These are phyloP conservation scores for Metschnikowia reukaufii DNA, from an alignment of 805 yeast genomes.

Conservation along the genomic window DNA sequence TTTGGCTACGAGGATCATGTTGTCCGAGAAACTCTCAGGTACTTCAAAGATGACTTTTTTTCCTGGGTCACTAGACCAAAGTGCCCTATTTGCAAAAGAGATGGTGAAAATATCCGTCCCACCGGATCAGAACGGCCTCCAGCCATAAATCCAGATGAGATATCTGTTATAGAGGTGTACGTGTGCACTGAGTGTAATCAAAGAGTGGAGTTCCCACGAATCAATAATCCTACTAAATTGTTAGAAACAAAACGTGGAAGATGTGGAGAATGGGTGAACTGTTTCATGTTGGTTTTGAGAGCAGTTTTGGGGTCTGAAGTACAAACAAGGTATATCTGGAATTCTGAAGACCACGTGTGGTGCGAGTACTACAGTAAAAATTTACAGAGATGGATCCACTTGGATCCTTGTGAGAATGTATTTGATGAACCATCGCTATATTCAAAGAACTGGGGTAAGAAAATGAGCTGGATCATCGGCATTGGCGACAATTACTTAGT, in stretches of 20 bases:
- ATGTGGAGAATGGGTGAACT: slow-evolving; percentile 95
- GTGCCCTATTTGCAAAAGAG: slow-evolving; percentile 53
- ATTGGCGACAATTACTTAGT: slow-evolving; percentile 57
- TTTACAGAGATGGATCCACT: slow-evolving; percentile 76
- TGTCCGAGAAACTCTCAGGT: slow-evolving; percentile 33
- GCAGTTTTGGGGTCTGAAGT: slow-evolving; percentile 52
- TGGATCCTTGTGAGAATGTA: slow-evolving; percentile 85
- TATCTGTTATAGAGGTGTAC: slow-evolving; percentile 64
- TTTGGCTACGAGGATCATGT: slow-evolving; percentile 37
- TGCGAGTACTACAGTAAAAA: slow-evolving; percentile 74
- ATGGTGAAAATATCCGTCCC: slow-evolving; percentile 36
- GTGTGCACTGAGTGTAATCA: slow-evolving; percentile 53
- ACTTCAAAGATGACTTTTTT: slow-evolving; percentile 76
- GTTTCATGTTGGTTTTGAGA: slow-evolving; percentile 68
- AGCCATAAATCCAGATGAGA: slow-evolving; percentile 36
- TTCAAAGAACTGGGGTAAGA: slow-evolving; percentile 86
- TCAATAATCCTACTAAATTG: slow-evolving; percentile 63
- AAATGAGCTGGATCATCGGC: slow-evolving; percentile 85
- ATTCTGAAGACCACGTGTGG: slow-evolving; percentile 95
- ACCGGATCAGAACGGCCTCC: slow-evolving; percentile 44
- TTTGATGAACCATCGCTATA: slow-evolving; percentile 80
- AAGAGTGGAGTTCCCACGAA: slow-evolving; percentile 67
- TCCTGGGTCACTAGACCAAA: slow-evolving; percentile 75
- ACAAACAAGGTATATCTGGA: slow-evolving; percentile 70
- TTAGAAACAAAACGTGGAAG: slow-evolving; percentile 69